phyloP scores from a whole-genome alignment of 352 stramenopile species.

The Pythium rishiriense region DNA sequence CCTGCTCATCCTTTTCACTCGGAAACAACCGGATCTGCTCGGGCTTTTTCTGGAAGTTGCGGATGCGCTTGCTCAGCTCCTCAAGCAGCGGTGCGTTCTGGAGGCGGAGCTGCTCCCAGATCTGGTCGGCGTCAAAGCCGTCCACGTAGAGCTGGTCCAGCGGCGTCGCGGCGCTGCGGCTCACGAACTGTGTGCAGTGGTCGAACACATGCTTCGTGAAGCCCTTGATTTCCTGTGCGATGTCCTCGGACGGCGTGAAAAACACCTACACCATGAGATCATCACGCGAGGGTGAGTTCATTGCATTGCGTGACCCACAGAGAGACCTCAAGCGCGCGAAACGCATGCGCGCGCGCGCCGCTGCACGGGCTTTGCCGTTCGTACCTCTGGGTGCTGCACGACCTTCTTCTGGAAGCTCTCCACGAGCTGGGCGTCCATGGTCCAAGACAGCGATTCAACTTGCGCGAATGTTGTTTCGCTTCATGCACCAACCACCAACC shows the following conservation, averaged over 20 bases:
- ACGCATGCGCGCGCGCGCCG: not conserved
- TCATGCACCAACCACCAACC: constrained; percentile 31
- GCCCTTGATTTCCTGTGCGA: constrained; percentile 61
- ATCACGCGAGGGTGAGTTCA: not conserved
- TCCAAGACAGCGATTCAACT: constrained; percentile 15
- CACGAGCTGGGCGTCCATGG: constrained; percentile 64
- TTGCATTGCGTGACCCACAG: not conserved
- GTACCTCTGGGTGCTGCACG: constrained; percentile 68
- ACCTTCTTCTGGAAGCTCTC: constrained; percentile 68
- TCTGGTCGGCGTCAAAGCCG: constrained; percentile 81
- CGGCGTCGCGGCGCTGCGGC: constrained; percentile 39
- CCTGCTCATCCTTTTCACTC: constrained; percentile 39
- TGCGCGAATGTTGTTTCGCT: constrained; percentile 23
- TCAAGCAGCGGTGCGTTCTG: constrained; percentile 72
- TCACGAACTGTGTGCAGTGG: constrained; percentile 63
- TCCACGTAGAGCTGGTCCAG: constrained; percentile 82
- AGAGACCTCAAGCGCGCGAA: not conserved
- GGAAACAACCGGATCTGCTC: constrained; percentile 61
- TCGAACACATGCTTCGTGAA: constrained; percentile 86
- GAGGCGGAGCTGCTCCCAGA: constrained; percentile 86
- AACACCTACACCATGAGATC: constrained; percentile 43
- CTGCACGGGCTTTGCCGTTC: not conserved
- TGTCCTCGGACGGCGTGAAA: constrained; percentile 71
- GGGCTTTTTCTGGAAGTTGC: constrained; percentile 60
- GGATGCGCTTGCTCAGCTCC: constrained; percentile 74